Evolutionary conservation across 2,329 filamentous ascomycete genomes (phyloP).

Genomic region (Rachicladosporium sp.): DNA sequence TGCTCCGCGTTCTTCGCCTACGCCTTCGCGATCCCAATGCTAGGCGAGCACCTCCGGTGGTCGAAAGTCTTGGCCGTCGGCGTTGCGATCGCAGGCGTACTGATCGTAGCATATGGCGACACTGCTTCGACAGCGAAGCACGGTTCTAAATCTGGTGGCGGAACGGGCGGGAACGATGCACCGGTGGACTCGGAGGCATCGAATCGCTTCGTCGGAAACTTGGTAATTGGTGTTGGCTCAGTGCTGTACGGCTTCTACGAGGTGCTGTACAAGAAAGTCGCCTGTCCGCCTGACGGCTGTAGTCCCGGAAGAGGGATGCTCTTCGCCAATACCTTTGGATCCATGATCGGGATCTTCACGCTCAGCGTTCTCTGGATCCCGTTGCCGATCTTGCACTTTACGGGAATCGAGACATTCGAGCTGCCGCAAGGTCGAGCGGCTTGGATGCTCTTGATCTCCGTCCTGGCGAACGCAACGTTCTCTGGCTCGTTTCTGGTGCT

Average conservation of each 20-base stretch:
- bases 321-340: conserved; percentile 87
- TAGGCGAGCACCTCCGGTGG: conserved; percentile 69
- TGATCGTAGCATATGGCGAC: conserved; percentile 93
- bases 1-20: conserved; percentile 98
- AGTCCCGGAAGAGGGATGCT: conserved; percentile 81
- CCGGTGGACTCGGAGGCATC: conserved; percentile 5
- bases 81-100: conserved; percentile 76
- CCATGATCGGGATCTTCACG: conserved; percentile 77
- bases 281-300: conserved; percentile 84
- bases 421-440: conserved; percentile 67
- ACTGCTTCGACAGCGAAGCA: conserved; percentile 35
- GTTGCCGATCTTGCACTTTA: conserved; percentile 66
- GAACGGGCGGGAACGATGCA: conserved; percentile 29
- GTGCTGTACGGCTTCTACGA: conserved; percentile 97
- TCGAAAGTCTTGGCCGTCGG: conserved; percentile 80
- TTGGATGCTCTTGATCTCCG: conserved; percentile 66
- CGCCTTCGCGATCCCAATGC: conserved; percentile 81
- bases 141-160: conserved; percentile 43
- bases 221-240: conserved; percentile 82
- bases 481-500: conserved; percentile 86
- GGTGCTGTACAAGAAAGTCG: conserved; percentile 85
- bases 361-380: conserved; percentile 84
- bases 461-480: conserved; percentile 81
- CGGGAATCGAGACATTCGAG: conserved; percentile 70
- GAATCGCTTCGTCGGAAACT: conserved; percentile 68